Evolutionary conservation across 106 monocot species (phyloP).

Genomic region (Dioscorea dumetorum): DNA sequence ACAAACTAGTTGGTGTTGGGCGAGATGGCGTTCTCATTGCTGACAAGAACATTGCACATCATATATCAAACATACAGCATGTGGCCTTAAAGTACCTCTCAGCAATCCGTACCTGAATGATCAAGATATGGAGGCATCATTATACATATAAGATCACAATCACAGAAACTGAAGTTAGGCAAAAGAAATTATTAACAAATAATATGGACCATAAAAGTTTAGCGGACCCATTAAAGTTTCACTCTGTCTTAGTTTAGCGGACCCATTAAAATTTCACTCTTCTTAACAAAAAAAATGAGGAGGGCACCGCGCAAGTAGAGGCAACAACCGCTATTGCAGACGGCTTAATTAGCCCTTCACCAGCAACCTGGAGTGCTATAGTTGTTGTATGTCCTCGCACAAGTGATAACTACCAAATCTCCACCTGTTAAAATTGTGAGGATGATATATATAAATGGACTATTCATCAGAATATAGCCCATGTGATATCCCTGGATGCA

Average conservation of each 20-base stretch:
- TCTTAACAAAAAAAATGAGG: conserved; percentile 97
- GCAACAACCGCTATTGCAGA: conserved; percentile 80
- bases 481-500: no score
- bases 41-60: conserved; percentile 93
- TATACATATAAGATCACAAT: no score
- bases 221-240: no score
- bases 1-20: no score
- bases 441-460: no score
- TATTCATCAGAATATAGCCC: no score
- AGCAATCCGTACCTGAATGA: conserved; percentile 68
- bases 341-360: conserved; percentile 53
- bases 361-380: conserved; percentile 65
- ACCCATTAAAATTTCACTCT: no score
- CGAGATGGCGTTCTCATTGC: conserved; percentile 91
- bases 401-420: conserved; percentile 56
- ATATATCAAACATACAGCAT: conserved; percentile 89
- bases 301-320: conserved; percentile 97
- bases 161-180: no score
- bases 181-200: no score
- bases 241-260: no score
- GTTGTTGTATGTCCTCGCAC: conserved; percentile 95
- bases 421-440: conserved; percentile 20
- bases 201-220: no score
- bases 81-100: conserved; percentile 79
- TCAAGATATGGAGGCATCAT: no score